phyloP scores from a whole-genome alignment of 768 basidiomycete species.

The Leucosporidium creatinivorum region DNA sequence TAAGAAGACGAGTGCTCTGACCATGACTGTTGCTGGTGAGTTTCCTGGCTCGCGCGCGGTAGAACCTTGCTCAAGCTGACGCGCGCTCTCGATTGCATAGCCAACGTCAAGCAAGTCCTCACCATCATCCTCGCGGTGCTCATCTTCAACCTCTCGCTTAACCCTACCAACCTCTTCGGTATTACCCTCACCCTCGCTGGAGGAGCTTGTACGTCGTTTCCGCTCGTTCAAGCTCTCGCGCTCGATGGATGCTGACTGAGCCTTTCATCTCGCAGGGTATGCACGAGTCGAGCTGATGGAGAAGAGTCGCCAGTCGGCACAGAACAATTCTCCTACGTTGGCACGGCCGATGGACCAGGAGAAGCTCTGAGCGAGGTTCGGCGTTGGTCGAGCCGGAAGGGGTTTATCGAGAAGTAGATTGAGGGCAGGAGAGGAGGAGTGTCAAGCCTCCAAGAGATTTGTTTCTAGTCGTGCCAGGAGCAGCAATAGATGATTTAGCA shows the following conservation, averaged over 20 bases:
- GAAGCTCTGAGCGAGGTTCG: neutral
- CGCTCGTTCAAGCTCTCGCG: neutral
- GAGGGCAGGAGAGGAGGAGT: too few relatives aligned
- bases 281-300: constrained; percentile 31
- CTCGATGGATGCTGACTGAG: neutral
- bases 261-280: constrained; percentile 16
- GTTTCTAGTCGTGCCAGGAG: too few relatives aligned
- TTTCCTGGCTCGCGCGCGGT: constrained; percentile 15
- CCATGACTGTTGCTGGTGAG: constrained; percentile 83
- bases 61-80: neutral
- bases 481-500: too few relatives aligned
- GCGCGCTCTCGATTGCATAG: neutral
- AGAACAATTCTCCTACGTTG: neutral
- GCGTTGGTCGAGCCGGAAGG: neutral
- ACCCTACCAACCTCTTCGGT: constrained; percentile 68
- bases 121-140: constrained; percentile 52
- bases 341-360: neutral
- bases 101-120: constrained; percentile 37
- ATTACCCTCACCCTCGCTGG: constrained; percentile 77
- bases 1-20: constrained; percentile 75
- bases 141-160: constrained; percentile 77
- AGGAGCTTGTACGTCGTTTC: constrained; percentile 49
- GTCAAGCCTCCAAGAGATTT: too few relatives aligned
- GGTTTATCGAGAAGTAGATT: neutral
- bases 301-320: constrained; percentile 14